Evolutionary conservation across 176 grass and related monocot genomes (phyloP), one percentile per base, ranked within the genome.

Genomic region (Rhynchospora tenuis): DNA sequence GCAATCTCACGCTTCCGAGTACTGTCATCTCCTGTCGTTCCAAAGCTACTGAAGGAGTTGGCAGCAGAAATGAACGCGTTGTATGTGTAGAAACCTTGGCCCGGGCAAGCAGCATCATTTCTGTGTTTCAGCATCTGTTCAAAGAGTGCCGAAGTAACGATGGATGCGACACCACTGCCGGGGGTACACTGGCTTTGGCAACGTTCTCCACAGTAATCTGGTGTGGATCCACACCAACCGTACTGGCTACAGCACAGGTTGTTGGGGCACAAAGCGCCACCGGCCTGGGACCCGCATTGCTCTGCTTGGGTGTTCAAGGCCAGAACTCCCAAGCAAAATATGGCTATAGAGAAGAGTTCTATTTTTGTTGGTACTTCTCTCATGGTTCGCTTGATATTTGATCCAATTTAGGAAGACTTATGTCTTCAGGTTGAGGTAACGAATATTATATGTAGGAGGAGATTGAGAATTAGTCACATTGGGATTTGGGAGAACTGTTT

Each of bases 21-120:
- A 38, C 64, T 59, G 0, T 2, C 0, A 13, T 29, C 20, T 54
- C 87, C 85, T 0, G 85, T 87, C 1, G 85, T 85, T 66, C 64
- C 92, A 28, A 91, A 91, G 27, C 23, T 50, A 6, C 26, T 2
- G 66, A 86, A 89, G 0, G 89, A 78, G 71, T 50, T 52, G 6
- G 88, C 91, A n/a, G 88, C 91, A 6, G 83, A 23, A n/a, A 92
- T 3, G 83, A 92, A 93, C 42, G 76, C 86, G 24, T 52, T 5
- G 84, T 93, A 90, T 5, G 69, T 87, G 86, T 86, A 93, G 83
- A 93, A 93, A 15, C 88, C 88, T 0, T 73, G 24, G 11, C 83
- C 87, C 3, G 2, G 45, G 48, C 88, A 92, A 4, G 26, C 22
- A 0, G 2, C 23, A 9, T 90, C 88, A 81, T 92, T 84, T 73